These are phyloP conservation scores for Pseudocercospora fuligena DNA, from an alignment of 2,329 filamentous ascomycete genomes.

Conservation along the genomic window DNA sequence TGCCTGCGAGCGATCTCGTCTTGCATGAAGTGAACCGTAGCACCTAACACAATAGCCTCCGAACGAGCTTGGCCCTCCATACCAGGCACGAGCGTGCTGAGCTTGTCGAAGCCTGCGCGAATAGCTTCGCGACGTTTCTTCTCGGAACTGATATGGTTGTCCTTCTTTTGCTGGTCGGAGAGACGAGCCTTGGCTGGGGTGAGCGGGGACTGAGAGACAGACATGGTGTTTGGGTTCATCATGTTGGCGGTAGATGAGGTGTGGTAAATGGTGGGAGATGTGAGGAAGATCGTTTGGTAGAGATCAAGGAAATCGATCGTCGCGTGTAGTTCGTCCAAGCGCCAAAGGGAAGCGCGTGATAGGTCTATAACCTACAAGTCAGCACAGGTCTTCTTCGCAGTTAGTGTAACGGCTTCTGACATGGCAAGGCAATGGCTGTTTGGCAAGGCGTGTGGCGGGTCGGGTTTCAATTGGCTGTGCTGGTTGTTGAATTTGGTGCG, in stretches of 20 bases:
- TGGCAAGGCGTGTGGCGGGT: neutral
- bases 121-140: slow-evolving; percentile 75
- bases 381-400: neutral
- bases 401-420: neutral
- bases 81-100: slow-evolving; percentile 80
- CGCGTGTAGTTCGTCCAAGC: too few relatives aligned
- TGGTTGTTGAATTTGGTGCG: too few relatives aligned
- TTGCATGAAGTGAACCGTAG: slow-evolving; percentile 51
- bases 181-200: slow-evolving; percentile 60
- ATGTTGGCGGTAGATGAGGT: neutral
- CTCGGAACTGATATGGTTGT: slow-evolving; percentile 73
- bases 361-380: neutral
- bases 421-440: neutral
- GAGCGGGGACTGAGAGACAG: slow-evolving; percentile 13
- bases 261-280: neutral
- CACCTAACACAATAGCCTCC: slow-evolving; percentile 79
- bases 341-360: neutral
- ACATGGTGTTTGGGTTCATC: slow-evolving; percentile 7
- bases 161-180: slow-evolving; percentile 73
- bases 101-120: slow-evolving; percentile 78
- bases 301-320: neutral
- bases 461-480: too few relatives aligned
- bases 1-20: slow-evolving; percentile 47
- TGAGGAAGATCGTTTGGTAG: neutral
- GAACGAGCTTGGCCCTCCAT: slow-evolving; percentile 82